phyloP scores from a whole-genome alignment of 176 grass and related monocot genomes.

The Musa itinerans region DNA sequence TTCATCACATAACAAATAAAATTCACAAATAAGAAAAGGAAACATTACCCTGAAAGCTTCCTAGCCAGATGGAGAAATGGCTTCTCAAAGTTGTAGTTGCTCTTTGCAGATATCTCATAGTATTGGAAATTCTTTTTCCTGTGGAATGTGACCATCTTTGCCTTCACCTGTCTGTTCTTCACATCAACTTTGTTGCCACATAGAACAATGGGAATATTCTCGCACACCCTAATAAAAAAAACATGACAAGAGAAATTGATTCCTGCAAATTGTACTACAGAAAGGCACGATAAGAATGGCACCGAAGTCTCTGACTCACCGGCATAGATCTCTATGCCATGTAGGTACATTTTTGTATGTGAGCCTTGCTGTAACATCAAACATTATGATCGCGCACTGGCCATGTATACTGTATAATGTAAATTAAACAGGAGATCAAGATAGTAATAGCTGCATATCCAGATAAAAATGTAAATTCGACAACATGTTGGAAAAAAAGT shows the following conservation, averaged over 20 bases:
- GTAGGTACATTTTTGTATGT: constrained; percentile 25
- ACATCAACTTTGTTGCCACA: constrained; percentile 22
- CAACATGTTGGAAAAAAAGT: no score
- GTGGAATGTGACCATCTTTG: constrained; percentile 19
- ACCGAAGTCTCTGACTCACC: background rate
- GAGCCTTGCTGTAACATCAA: constrained; percentile 19
- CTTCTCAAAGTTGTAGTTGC: constrained; percentile 26
- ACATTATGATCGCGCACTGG: constrained; percentile 20
- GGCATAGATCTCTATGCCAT: constrained; percentile 19
- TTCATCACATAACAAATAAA: background rate
- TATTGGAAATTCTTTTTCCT: constrained; percentile 24
- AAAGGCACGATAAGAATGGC: background rate
- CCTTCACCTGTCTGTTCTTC: constrained; percentile 22
- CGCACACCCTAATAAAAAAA: constrained; percentile 7
- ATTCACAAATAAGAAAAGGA: background rate
- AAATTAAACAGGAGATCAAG: no score
- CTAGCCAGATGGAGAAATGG: constrained; percentile 19
- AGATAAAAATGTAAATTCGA: no score
- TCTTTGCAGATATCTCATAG: constrained; percentile 20
- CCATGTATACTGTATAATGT: constrained; percentile 12
- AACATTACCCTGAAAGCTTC: constrained; percentile 14
- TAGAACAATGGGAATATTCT: constrained; percentile 20
- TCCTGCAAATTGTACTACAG: background rate
- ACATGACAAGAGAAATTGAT: background rate
- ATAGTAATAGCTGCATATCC: no score